These are phyloP conservation scores for Starmerella stigmatis DNA, from an alignment of 805 yeast species.

Conservation along the genomic window DNA sequence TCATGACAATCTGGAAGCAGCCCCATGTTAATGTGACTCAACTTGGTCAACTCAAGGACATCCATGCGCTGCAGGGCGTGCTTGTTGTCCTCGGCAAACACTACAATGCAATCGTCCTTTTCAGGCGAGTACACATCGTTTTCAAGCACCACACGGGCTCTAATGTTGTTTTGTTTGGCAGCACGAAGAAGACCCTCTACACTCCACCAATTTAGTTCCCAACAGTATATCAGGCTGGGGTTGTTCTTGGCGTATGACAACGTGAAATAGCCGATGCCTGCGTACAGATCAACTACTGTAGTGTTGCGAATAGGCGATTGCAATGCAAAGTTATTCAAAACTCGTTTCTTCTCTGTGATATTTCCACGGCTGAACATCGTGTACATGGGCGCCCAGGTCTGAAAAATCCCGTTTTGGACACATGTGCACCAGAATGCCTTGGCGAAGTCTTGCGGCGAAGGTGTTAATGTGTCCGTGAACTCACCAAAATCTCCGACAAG, in stretches of 20 bases:
- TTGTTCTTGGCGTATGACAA: slow-evolving; percentile 50
- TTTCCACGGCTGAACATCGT: slow-evolving; percentile 88
- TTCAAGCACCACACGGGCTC: slow-evolving; percentile 31
- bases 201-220: slow-evolving; percentile 84
- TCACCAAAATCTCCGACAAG: slow-evolving; percentile 58
- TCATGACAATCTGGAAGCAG: slow-evolving; percentile 59
- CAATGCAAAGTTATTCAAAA: slow-evolving; percentile 32
- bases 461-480: slow-evolving; percentile 26
- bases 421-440: slow-evolving; percentile 61
- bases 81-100: slow-evolving; percentile 59
- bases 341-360: slow-evolving; percentile 65
- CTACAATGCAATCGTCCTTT: slow-evolving; percentile 32
- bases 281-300: slow-evolving; percentile 58
- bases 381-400: slow-evolving; percentile 73
- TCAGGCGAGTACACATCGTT: slow-evolving; percentile 30
- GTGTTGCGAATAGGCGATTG: slow-evolving; percentile 30
- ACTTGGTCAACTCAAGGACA: slow-evolving; percentile 22
- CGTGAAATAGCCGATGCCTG: slow-evolving; percentile 81
- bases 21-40: slow-evolving; percentile 65
- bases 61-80: slow-evolving; percentile 36
- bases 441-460: slow-evolving; percentile 37
- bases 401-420: slow-evolving; percentile 63
- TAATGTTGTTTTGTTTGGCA: slow-evolving; percentile 37
- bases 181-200: slow-evolving; percentile 59
- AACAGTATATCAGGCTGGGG: slow-evolving; percentile 50